Conservation (phyloP, 305 asterid genomes). For the Fraxinus floribunda region DNA sequence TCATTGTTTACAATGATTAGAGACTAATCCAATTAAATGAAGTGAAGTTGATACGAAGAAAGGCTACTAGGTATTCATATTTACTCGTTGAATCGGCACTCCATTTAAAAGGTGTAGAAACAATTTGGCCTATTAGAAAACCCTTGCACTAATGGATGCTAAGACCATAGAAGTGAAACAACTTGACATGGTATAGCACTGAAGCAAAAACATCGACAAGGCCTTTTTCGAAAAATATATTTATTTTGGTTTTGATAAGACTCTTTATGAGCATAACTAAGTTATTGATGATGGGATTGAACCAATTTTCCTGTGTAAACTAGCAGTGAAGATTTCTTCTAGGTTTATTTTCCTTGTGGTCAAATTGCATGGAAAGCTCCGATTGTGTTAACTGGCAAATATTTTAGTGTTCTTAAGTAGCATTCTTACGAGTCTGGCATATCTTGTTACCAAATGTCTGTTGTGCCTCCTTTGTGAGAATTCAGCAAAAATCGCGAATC, state of each 20-base stretch:
- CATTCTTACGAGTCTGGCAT: background rate
- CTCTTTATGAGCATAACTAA: too few relatives aligned
- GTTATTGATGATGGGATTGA: background rate
- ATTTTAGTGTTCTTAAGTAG: background rate
- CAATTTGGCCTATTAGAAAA: background rate
- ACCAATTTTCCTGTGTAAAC: too few relatives aligned
- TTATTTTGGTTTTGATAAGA: too few relatives aligned
- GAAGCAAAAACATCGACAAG: background rate
- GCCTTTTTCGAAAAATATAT: background rate
- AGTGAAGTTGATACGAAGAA: background rate
- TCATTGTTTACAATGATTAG: background rate
- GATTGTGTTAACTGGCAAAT: background rate
- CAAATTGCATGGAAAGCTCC: background rate
- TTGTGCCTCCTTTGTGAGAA: background rate
- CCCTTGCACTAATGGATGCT: background rate
- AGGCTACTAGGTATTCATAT: background rate
- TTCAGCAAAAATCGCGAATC: background rate
- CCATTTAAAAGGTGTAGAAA: background rate
- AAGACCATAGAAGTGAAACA: background rate
- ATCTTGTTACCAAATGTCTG: conserved; percentile 7
- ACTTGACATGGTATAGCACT: too few relatives aligned
- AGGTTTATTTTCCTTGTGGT: background rate
- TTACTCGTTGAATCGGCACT: background rate
- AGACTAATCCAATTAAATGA: background rate
- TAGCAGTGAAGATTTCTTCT: too few relatives aligned